Evolutionary conservation across 768 basidiomycete species (phyloP).

Genomic region (Arthromyces matolae): DNA sequence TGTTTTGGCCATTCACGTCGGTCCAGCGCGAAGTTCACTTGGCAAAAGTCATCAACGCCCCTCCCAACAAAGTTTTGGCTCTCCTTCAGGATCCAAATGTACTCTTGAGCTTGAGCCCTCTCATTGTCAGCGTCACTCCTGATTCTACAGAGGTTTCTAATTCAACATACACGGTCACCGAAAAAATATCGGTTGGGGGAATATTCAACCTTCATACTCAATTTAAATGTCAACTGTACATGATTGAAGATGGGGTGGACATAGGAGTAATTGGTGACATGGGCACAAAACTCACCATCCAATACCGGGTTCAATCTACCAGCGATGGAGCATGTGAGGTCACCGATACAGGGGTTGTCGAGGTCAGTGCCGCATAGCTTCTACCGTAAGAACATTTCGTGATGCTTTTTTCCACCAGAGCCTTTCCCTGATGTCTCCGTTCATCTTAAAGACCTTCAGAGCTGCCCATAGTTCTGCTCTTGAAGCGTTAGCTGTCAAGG

Average conservation of each 20-base stretch:
- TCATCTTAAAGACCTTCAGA: conserved; percentile 27
- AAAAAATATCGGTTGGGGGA: conserved; percentile 25
- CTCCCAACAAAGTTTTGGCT: conserved; percentile 19
- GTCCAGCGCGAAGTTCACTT: conserved; percentile 23
- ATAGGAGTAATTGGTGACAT: conserved; percentile 20
- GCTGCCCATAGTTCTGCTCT: conserved; percentile 26
- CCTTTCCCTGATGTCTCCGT: conserved; percentile 33
- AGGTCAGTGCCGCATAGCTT: conserved; percentile 24
- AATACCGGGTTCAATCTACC: conserved; percentile 16
- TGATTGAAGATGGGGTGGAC: conserved; percentile 23
- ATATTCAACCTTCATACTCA: conserved; percentile 22
- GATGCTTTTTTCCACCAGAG: conserved; percentile 18
- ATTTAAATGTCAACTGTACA: conserved; percentile 21
- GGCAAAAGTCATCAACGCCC: conserved; percentile 22
- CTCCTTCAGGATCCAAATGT: conserved; percentile 31
- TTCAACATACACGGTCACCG: conserved; percentile 26
- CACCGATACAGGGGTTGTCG: conserved; percentile 22
- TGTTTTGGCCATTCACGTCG: conserved; percentile 31
- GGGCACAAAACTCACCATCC: conserved; percentile 22
- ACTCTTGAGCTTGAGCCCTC: conserved; percentile 27
- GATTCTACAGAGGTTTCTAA: conserved; percentile 22
- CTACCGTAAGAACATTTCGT: background rate
- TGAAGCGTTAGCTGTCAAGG: conserved; percentile 22
- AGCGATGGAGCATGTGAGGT: conserved; percentile 20
- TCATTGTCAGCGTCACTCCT: conserved; percentile 22